Evolutionary conservation across 805 yeast genomes (phyloP).

Genomic region (Kodamaea jinghongensis): DNA sequence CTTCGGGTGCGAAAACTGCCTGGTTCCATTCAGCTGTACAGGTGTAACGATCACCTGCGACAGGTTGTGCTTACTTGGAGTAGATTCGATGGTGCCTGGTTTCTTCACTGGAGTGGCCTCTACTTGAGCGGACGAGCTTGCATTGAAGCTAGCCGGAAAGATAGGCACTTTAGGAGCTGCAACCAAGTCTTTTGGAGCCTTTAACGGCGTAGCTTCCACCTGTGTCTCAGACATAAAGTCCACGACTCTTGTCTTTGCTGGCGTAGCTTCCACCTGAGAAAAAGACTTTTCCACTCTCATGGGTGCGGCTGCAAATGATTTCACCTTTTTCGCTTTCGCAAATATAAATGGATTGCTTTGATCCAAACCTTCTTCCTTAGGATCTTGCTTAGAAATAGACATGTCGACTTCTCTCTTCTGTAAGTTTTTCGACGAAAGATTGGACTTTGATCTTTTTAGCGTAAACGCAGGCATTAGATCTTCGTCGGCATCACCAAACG

Average conservation of each 20-base stretch:
- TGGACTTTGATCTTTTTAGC: slow-evolving; percentile 41
- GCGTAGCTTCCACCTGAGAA: slow-evolving; percentile 31
- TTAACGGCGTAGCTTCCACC: too few species aligned
- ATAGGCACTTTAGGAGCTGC: too few species aligned
- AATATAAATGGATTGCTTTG: slow-evolving; percentile 26
- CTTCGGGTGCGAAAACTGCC: too few species aligned
- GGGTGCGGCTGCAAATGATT: not conserved
- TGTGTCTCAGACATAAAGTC: slow-evolving; percentile 4
- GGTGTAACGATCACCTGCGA: too few species aligned
- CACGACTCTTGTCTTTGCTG: slow-evolving; percentile 15
- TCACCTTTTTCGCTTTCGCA: slow-evolving; percentile 21
- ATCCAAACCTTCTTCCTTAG: not conserved
- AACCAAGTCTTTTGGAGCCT: too few species aligned
- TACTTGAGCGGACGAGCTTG: too few species aligned
- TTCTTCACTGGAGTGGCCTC: too few species aligned
- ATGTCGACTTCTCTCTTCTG: slow-evolving; percentile 42
- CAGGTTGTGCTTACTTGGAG: too few species aligned
- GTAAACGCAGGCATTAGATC: slow-evolving; percentile 32
- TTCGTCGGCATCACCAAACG: slow-evolving; percentile 17
- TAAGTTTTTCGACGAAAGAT: slow-evolving; percentile 35
- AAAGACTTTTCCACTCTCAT: slow-evolving; percentile 5
- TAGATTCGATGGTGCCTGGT: too few species aligned
- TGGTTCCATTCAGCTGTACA: too few species aligned
- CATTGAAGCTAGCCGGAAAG: too few species aligned
- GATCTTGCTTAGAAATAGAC: slow-evolving; percentile 15